A percentile compares a stretch with the other conserved stretches of the same genome.
These are phyloP conservation scores for Trichoderma endophyticum DNA, from an alignment of 2,329 filamentous ascomycete species.

Conservation along the genomic window DNA sequence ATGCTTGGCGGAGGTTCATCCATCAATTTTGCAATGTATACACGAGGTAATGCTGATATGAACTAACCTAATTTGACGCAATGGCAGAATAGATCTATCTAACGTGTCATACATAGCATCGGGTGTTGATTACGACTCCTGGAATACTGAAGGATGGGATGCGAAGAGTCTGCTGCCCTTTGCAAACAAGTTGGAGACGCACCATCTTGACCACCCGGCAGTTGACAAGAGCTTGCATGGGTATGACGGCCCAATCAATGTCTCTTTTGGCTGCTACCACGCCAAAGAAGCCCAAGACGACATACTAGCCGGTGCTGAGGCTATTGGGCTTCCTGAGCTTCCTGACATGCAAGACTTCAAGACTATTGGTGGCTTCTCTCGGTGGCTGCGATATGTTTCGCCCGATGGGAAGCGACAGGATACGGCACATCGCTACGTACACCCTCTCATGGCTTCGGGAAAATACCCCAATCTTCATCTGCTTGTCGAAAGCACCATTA, in stretches of 20 bases:
- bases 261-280: slow-evolving; percentile 50
- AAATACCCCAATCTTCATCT: slow-evolving; percentile 58
- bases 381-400: slow-evolving; percentile 40
- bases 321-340: slow-evolving; percentile 44
- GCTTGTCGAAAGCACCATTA: slow-evolving; percentile 54
- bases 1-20: slow-evolving; percentile 34
- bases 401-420: slow-evolving; percentile 55
- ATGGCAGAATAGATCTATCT: background rate
- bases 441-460: slow-evolving; percentile 30
- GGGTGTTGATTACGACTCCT: slow-evolving; percentile 33
- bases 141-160: slow-evolving; percentile 35
- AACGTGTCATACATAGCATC: slow-evolving; percentile 23
- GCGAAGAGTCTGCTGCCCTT: slow-evolving; percentile 32
- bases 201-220: slow-evolving; percentile 37
- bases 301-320: slow-evolving; percentile 48
- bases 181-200: slow-evolving; percentile 52
- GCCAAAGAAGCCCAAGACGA: slow-evolving; percentile 41
- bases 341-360: slow-evolving; percentile 53
- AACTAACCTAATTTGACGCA: background rate
- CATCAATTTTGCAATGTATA: slow-evolving; percentile 35
- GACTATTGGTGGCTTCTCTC: slow-evolving; percentile 31
- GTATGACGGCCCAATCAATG: slow-evolving; percentile 50
- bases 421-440: slow-evolving; percentile 49
- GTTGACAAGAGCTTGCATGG: slow-evolving; percentile 47
- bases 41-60: slow-evolving; percentile 21